Base-by-base conservation (phyloP, 2,329 filamentous ascomycete species). In the Diaporthe sp. region DNA sequence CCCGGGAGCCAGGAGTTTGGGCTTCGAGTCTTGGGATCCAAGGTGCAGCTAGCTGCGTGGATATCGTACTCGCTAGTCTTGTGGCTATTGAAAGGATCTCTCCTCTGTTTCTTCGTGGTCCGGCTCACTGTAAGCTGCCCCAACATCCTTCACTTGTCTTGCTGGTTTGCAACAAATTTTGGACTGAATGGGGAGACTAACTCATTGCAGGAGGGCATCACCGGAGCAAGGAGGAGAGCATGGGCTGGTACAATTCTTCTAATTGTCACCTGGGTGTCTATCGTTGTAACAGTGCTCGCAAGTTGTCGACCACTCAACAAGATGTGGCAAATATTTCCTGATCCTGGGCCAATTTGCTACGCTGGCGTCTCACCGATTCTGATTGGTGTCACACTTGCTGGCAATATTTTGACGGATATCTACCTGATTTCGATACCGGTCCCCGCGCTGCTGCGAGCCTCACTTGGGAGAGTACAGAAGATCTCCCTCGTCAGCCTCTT, bases 291-390 rank as follows among this genome's bases (percentile, higher is more conserved):
- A 4, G 85, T 91, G 49, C 84, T 90, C 20, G 82, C 89, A 4
- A 86, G 86, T 10, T 92, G 90, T 77, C 84, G 84, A 34, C 90
- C 90, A 0, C 86, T 92, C 72, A 77, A 83, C 37, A 86, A 85
- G 53, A 89, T 90, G 79, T 92, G 90, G 90, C 89, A 92, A 80
- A 90, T 92, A 67, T 83, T 87, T 71, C 90, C 90, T 0, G 81
- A 92, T 42, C 90, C 90, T 0, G 89, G 90, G 15, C 86, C 88
- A 89, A 79, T 65, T 28, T 77, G 75, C 37, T 71, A 77, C 25
- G 39, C 73, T 10, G 72, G 44, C 3, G 68, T 77, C 2, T 75
- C 75, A 9, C 73, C 73, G 31, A 4, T 72, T 4, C 8, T 77
- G 9, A 72, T 77, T 20, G 57, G 57, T 0, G 70, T 77, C 2